Evolutionary conservation across 208 protist species (phyloP).

Genomic region (Acanthamoeba lugdunensis): DNA sequence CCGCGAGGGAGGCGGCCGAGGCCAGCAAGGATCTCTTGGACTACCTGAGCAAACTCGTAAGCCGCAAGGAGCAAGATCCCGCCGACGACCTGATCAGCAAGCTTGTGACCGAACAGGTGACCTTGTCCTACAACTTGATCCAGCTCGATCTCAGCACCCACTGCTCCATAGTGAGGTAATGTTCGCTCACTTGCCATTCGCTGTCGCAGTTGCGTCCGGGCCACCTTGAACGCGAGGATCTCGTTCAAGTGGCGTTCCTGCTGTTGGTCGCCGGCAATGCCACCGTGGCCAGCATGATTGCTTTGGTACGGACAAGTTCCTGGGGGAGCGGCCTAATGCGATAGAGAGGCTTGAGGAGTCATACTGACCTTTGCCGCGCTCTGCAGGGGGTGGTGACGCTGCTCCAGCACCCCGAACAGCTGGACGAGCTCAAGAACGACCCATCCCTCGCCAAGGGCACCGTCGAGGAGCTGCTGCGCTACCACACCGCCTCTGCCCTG

Average conservation of each 20-base stretch:
- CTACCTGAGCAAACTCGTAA: neutral
- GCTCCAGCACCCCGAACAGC: neutral
- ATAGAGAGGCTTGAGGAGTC: too few relatives aligned
- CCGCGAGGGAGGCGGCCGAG: neutral
- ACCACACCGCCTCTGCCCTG: neutral
- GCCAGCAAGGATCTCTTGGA: neutral
- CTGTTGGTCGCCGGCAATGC: slow-evolving; percentile 14
- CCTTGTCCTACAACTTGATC: too few relatives aligned
- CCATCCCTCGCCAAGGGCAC: neutral
- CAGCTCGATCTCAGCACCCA: too few relatives aligned
- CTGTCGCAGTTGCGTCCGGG: neutral
- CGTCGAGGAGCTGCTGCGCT: neutral
- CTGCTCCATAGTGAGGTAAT: too few relatives aligned
- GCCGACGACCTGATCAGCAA: neutral
- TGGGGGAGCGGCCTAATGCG: too few relatives aligned
- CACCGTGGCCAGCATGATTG: neutral
- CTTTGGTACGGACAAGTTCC: neutral
- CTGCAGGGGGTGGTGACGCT: neutral
- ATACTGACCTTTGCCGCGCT: neutral
- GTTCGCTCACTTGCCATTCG: too few relatives aligned
- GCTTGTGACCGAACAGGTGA: neutral
- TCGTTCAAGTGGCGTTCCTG: neutral
- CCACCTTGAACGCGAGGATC: neutral
- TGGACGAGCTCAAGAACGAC: neutral
- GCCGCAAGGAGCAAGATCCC: neutral